Evolutionary conservation across 352 stramenopile genomes (phyloP), one percentile per base, ranked within the genome.

Genomic region (Plasmopara halstedii): DNA sequence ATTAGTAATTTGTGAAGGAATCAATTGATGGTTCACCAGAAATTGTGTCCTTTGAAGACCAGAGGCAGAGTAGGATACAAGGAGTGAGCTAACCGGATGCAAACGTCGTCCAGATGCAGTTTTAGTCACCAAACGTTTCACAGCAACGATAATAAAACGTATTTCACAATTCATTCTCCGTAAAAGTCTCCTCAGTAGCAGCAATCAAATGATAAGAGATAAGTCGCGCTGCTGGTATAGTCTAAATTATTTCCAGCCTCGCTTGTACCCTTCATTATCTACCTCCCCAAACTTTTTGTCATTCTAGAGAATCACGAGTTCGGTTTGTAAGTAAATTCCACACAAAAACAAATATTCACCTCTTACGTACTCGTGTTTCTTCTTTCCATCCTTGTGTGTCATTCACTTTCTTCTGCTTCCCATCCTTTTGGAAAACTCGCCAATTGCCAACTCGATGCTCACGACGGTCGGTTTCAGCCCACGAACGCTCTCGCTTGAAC

Each of bases 361-460:
- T 14, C 31, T 18, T 3, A 70, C 67, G 38, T 58, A 83, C 74
- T 22, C 70, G 53, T 33, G 60, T 72, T 54, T 88, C 77, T 60
- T 83, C 71, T 55, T 79, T 83, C 64, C 66, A 80, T 15, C 68
- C 64, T 29, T 77, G 68, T 9, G 51, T 53, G 43, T 85, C 71
- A 42, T 72, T 52, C 25, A 84, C 69, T 47, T 86, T 86, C 34
- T 67, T 62, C 7, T 67, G 56, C 52, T 89, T 89, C 15, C 74
- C 74, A 27, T 66, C 78, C 38, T 83, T 88, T 48, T 88, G 74
- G 45, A 93, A 90, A 2, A 64, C 63, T 7, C 73, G 73, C 81
- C 81, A 93, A 41, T 86, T 89, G 23, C 73, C 74, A 11, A 93
- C 78, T 8, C 81, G 81, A 9, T 87, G 48, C 42, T 93, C 81